phyloP scores from a whole-genome alignment of 1,284 basidiomycete species.

The Pyrrhoderma noxium region DNA sequence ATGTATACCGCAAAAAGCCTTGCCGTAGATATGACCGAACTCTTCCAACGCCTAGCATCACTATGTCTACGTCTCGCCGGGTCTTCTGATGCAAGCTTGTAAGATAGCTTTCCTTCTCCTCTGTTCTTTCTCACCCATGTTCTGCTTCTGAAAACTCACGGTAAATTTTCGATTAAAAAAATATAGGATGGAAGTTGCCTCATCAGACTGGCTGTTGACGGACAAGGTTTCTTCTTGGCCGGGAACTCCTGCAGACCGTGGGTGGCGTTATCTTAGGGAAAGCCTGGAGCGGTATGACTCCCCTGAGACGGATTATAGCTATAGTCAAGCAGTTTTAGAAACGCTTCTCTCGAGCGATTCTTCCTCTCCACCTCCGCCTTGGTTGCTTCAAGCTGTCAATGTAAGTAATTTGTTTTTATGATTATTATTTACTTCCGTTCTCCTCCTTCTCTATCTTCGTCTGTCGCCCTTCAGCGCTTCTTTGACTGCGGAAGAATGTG shows the following conservation, averaged over 20 bases:
- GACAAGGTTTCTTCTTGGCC: conserved; percentile 80
- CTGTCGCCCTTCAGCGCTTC: no score
- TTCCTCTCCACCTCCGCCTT: conserved; percentile 64
- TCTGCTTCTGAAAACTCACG: conserved; percentile 8
- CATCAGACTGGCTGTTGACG: conserved; percentile 73
- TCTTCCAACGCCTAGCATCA: conserved; percentile 74
- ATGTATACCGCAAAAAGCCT: conserved; percentile 72
- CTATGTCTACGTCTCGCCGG: conserved; percentile 74
- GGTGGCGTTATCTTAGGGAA: conserved; percentile 83
- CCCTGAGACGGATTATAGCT: conserved; percentile 64
- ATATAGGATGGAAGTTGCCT: conserved; percentile 49
- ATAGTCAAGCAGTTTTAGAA: conserved; percentile 72
- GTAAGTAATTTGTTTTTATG: conserved; percentile 32
- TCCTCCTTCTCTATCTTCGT: conserved; percentile 1
- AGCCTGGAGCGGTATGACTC: conserved; percentile 75
- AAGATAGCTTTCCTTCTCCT: conserved; percentile 22
- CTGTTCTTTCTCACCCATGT: neutral
- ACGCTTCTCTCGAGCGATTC: conserved; percentile 64
- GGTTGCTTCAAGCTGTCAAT: conserved; percentile 72
- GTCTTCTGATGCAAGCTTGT: conserved; percentile 49
- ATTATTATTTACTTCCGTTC: neutral
- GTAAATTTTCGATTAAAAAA: conserved; percentile 14
- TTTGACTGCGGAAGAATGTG: no score
- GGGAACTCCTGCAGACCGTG: conserved; percentile 73
- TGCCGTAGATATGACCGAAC: conserved; percentile 78